Base-by-base conservation (phyloP, 139 green algal genomes). In the Raphidocelis subcapitata region DNA sequence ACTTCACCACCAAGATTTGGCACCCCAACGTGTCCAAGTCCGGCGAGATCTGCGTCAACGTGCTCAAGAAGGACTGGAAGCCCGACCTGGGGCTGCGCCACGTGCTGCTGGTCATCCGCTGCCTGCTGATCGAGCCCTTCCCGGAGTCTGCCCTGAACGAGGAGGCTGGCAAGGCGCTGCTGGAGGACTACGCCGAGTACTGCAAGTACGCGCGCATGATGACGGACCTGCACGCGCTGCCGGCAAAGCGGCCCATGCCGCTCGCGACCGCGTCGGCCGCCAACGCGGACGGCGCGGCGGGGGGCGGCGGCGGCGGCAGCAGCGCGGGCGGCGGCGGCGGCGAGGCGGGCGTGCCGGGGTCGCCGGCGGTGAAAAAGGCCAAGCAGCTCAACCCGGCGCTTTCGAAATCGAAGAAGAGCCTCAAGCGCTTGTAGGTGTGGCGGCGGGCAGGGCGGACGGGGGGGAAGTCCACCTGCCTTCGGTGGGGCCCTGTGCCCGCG, bases 31-130 rank as follows among this genome's bases (percentile, higher is more conserved):
- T 99, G 5, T 90, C 89, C 37, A 73, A 84, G 23, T 61, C 59
- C 3, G 95, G 95, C 1, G 95, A 99, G 59, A 98, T 99, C 67
- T 99, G 95, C 57, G 95, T 99, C 21, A 99, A 99, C 68, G 94
- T 97, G 33, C 86, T 99, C 4, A 98, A 99, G 79, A 88, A 87
- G 41, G 95, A 99, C 81, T 99, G 95, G 95, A 89, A 82, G 56
- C 79, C 89, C 3, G 88, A 88, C 28, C 71, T 95, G 46, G 94
- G 93, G 33, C 59, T 99, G 36, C 80, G 90, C 32, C 95, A 98
- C 77, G 85, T 96, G 26, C 80, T 96, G 31, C 51, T 84, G 67
- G 86, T 99, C 44, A 90, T 98, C 28, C 86, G 95, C 5, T 99
- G 95, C 85, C 82, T 99, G 55, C 82, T 99, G 0, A 97, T 99